phyloP scores from a whole-genome alignment of 1,139 yeast genomes.

The Suhomyces terraborum region DNA sequence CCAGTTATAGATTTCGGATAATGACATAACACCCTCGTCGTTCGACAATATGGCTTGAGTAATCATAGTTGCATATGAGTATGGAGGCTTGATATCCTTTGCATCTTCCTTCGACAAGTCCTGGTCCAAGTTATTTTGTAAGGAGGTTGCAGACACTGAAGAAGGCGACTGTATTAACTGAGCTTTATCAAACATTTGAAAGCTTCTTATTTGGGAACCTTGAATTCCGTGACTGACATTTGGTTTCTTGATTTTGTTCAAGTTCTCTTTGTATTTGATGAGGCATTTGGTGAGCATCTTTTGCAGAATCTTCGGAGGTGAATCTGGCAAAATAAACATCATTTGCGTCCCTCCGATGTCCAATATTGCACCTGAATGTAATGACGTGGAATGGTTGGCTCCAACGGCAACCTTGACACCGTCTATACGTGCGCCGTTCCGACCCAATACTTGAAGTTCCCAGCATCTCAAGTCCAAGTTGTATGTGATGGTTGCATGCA shows the following conservation, averaged over 20 bases:
- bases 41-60: slow-evolving; percentile 94
- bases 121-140: slow-evolving; percentile 55
- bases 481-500: slow-evolving; percentile 82
- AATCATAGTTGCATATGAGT: slow-evolving; percentile 96
- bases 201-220: slow-evolving; percentile 35
- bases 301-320: slow-evolving; percentile 66
- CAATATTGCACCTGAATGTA: slow-evolving; percentile 82
- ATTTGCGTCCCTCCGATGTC: slow-evolving; percentile 97
- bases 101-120: slow-evolving; percentile 88
- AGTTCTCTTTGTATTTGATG: slow-evolving; percentile 31
- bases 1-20: slow-evolving; percentile 92
- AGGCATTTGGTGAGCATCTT: slow-evolving; percentile 48
- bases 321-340: slow-evolving; percentile 97
- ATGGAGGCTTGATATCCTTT: slow-evolving; percentile 93
- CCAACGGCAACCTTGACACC: slow-evolving; percentile 60
- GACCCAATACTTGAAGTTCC: slow-evolving; percentile 81
- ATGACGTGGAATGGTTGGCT: slow-evolving; percentile 46
- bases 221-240: not conserved
- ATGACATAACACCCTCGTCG: slow-evolving; percentile 81
- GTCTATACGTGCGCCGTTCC: slow-evolving; percentile 93
- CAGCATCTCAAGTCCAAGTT: slow-evolving; percentile 75
- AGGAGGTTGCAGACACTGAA: slow-evolving; percentile 42
- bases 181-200: slow-evolving; percentile 56
- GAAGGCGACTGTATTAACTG: slow-evolving; percentile 43
- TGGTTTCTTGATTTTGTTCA: slow-evolving; percentile 22